Base-by-base conservation (phyloP, 2,329 filamentous ascomycete genomes). In the Cercospora sojina region DNA sequence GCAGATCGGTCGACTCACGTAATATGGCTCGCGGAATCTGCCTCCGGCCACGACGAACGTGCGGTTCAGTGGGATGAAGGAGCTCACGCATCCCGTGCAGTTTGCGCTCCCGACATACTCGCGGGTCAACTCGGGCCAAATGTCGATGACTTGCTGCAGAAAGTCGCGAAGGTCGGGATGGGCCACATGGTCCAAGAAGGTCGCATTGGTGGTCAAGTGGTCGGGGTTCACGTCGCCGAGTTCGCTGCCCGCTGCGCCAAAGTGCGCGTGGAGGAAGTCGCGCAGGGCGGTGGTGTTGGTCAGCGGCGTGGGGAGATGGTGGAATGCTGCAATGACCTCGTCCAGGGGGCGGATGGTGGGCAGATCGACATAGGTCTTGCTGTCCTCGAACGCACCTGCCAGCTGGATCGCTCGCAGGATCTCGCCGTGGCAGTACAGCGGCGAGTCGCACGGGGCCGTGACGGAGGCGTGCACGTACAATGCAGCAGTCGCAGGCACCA, bases 1-100 rank as follows among this genome's bases (percentile, higher is more conserved):
- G 18, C 16, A 10, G 8, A 7, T 4, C 53, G 5, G 53, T 3
- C 86, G 88, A 75, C 90, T 88, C 88, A 88, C 90, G 76, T 90
- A 90, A 74, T 90, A 91, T 1, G 87, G 84, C 77, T 91, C 88
- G 35, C 88, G 82, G 80, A 91, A 91, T 31, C 88, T 86, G n/a
- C 88, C 88, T 12, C 88, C 88, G 3, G 88, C 88, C 16, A 91
- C 84, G n/a, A 91, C 87, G 72, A 91, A 90, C 3, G 87, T 88
- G 65, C 86, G 85, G 72, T 88, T 89, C 66, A 90, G 75, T 6
- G 87, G 86, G 64, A 90, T 86, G 77, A 88, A 90, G 74, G 87
- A 90, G 71, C 84, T 83, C 35, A 87, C 86, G 68, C 88, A 90
- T 35, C 82, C 82, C 8, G 81, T 79, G 79, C 88, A 90, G 71